Evolutionary conservation across 306 rosid genomes (phyloP).

Genomic region (Cicer yamashitae): DNA sequence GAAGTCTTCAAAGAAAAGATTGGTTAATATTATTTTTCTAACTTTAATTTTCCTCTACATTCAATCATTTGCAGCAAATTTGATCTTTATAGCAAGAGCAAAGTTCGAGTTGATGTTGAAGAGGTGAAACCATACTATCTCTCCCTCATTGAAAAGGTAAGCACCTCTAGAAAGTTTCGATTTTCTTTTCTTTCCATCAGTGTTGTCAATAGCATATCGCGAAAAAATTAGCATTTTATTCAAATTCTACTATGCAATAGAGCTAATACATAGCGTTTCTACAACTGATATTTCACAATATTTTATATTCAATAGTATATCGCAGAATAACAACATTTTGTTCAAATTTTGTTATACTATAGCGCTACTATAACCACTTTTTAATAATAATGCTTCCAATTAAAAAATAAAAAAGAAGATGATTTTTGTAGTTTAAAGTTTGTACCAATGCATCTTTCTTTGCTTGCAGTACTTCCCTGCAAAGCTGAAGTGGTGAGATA

Average conservation of each 20-base stretch:
- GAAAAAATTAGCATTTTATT: too few relatives aligned
- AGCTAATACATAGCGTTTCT: too few relatives aligned
- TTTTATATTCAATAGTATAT: too few relatives aligned
- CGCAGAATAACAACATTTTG: too few relatives aligned
- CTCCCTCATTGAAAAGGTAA: constrained; percentile 69
- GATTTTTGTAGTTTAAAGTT: not conserved
- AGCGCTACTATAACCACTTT: too few relatives aligned
- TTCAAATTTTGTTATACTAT: too few relatives aligned
- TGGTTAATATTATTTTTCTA: constrained; percentile 16
- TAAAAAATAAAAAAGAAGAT: not conserved
- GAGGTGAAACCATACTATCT: constrained; percentile 82
- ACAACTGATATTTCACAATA: too few relatives aligned
- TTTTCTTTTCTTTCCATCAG: not conserved
- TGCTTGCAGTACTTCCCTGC: constrained; percentile 80
- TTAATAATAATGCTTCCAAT: too few relatives aligned
- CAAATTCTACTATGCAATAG: too few relatives aligned
- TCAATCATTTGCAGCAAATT: constrained; percentile 61
- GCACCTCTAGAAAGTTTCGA: not conserved
- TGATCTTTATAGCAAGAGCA: constrained; percentile 90
- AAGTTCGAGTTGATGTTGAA: constrained; percentile 64
- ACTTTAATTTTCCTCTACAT: constrained; percentile 13
- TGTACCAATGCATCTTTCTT: not conserved
- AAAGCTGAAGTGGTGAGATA: constrained; percentile 75
- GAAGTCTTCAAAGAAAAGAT: not conserved
- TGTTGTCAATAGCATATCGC: too few relatives aligned